A percentile compares a stretch with the other conserved stretches of the same genome.
These are phyloP conservation scores for Aspergillus saccharolyticus DNA, from an alignment of 495 filamentous ascomycete genomes.

Conservation along the genomic window DNA sequence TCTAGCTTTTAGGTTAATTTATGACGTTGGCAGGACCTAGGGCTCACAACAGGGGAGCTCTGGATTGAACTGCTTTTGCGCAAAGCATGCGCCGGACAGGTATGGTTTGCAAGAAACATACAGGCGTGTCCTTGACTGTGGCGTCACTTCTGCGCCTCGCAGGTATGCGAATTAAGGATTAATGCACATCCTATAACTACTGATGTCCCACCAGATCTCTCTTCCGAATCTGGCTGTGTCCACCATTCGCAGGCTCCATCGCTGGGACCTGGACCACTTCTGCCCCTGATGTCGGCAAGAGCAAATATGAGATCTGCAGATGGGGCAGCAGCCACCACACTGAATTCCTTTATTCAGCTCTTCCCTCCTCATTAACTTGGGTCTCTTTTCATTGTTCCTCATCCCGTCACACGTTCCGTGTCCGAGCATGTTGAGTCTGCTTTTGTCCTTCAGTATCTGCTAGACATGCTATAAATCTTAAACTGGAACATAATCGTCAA, in stretches of 20 bases:
- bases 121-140: not conserved
- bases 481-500: not conserved
- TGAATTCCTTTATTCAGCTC: conserved; percentile 4
- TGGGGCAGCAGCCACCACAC: conserved; percentile 4
- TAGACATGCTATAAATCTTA: not conserved
- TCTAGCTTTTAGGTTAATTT: too few relatives aligned
- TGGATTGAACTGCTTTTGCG: too few relatives aligned
- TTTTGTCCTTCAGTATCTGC: not conserved
- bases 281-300: conserved; percentile 14
- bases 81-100: not conserved
- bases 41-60: not conserved
- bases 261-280: conserved; percentile 10
- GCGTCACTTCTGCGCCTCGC: not conserved
- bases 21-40: too few relatives aligned
- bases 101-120: not conserved
- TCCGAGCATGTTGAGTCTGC: not conserved
- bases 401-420: not conserved
- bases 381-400: not conserved
- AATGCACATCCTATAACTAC: not conserved
- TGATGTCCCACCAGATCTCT: not conserved
- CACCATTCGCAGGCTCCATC: conserved; percentile 10
- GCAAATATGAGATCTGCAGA: conserved; percentile 19
- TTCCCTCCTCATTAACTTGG: not conserved
- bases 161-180: not conserved
- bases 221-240: conserved; percentile 14